A percentile compares a stretch with the other conserved stretches of the same genome.
These are phyloP conservation scores for Eucalyptus melliodora DNA, from an alignment of 345 rosid genomes.

Conservation along the genomic window DNA sequence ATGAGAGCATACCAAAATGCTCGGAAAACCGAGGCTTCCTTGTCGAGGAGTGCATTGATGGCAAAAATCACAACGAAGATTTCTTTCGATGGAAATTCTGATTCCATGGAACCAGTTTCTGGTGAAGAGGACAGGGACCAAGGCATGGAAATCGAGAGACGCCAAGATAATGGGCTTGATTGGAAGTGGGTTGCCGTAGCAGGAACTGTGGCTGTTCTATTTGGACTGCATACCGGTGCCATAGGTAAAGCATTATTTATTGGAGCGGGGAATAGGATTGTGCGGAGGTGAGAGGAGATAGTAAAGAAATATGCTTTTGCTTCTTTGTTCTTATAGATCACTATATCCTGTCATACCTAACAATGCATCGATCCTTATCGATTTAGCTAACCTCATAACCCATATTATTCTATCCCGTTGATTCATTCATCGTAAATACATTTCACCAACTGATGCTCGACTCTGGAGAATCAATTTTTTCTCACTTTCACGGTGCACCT, in stretches of 20 bases:
- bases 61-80: conserved; percentile 67
- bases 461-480: neutral
- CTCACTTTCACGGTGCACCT: neutral
- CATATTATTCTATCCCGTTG: neutral
- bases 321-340: neutral
- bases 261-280: conserved; percentile 82
- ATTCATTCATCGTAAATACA: neutral
- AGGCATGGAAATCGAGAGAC: conserved; percentile 1
- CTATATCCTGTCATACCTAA: neutral
- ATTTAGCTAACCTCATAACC: neutral
- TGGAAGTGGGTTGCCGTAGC: conserved; percentile 91
- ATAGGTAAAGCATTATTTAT: conserved; percentile 65
- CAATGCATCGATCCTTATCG: neutral
- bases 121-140: conserved; percentile 24
- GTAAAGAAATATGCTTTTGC: neutral
- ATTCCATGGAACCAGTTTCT: conserved; percentile 14
- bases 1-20: conserved; percentile 82
- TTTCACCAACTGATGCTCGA: neutral
- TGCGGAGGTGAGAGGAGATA: conserved; percentile 39
- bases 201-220: conserved; percentile 66
- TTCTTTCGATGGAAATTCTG: conserved; percentile 22
- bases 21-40: conserved; percentile 33
- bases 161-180: conserved; percentile 46
- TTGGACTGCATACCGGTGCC: conserved; percentile 61
- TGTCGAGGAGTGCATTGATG: conserved; percentile 63